Evolutionary conservation across 345 rosid species (phyloP), one percentile per base, ranked within the genome.

Genomic region (Carallia brachiata): DNA sequence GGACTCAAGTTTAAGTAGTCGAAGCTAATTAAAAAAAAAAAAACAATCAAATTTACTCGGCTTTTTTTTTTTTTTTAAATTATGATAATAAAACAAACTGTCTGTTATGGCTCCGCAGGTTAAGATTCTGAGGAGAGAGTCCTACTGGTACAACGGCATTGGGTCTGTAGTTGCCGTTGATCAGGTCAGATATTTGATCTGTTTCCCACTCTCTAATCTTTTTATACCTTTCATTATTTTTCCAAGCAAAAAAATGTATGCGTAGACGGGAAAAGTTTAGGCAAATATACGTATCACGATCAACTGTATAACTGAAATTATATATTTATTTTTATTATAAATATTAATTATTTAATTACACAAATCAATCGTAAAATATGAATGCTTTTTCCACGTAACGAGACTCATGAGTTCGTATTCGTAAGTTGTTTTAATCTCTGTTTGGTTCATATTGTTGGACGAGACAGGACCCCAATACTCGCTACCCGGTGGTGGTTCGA

Each of bases 401-500:
- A 23, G 23, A 23, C 23, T 23, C 23, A 23, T 23, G 23, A 23
- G 23, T 23, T 23, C 23, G 23, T 23, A 4, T 48, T 16, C 30
- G 44, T 50, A 52, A 65, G 13, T 28, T 58, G 39, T 32, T 13
- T 23, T 52, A 48, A n/a, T 59, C 12, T 55, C 12, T 19, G 19
- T 19, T 23, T 52, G 59, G 50, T 52, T 28, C 72, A 6, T 32
- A 19, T 30, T 66, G 50, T 44, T 13, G 50, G 50, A 44, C 50
- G 53, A 23, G 30, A 75, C 82, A 93, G 97, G 97, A 93, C 65
- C 92, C 97, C 1, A 90, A 88, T 76, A 78, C 87, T 2, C 77
- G 89, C 47, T 93, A 93, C 75, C 98, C 97, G 2, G 98, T 93
- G 32, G 98, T 91, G 79, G 98, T 93, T 75, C 86, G 97, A 75